phyloP scores from a whole-genome alignment of 2,329 filamentous ascomycete species.

The Microsporum canis region DNA sequence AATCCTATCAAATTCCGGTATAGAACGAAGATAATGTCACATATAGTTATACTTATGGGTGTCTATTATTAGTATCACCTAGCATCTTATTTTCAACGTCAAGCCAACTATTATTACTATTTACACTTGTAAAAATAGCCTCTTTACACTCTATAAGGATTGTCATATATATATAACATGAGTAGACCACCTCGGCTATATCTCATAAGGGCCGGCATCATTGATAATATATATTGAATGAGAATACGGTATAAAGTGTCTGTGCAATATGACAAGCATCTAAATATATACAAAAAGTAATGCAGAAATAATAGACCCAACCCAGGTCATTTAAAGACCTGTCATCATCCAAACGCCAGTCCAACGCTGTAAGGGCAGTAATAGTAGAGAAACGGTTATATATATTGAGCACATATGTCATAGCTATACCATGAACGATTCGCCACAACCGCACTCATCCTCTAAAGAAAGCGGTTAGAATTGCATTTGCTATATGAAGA shows the following conservation, averaged over 20 bases:
- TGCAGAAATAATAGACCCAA: background rate
- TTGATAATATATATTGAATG: too few relatives aligned
- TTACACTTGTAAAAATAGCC: too few relatives aligned
- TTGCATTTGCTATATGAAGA: background rate
- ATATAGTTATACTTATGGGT: too few relatives aligned
- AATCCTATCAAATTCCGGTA: too few relatives aligned
- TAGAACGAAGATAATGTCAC: too few relatives aligned
- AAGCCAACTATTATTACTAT: too few relatives aligned
- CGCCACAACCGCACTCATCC: slow-evolving; percentile 90
- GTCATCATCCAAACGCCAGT: background rate
- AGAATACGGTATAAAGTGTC: background rate
- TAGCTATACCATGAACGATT: slow-evolving; percentile 73
- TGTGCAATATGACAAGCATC: background rate
- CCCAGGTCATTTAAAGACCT: background rate
- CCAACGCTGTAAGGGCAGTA: background rate
- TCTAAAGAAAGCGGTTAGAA: slow-evolving; percentile 46
- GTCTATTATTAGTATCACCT: too few relatives aligned
- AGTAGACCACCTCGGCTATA: too few relatives aligned
- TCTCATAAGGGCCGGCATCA: too few relatives aligned
- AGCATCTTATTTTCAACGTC: too few relatives aligned
- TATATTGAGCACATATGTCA: background rate
- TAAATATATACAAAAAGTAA: background rate
- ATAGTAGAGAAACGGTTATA: background rate
- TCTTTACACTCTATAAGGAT: too few relatives aligned
- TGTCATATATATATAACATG: too few relatives aligned